Base-by-base conservation (phyloP, 2,329 filamentous ascomycete genomes). In the Fusarium ramigenum region DNA sequence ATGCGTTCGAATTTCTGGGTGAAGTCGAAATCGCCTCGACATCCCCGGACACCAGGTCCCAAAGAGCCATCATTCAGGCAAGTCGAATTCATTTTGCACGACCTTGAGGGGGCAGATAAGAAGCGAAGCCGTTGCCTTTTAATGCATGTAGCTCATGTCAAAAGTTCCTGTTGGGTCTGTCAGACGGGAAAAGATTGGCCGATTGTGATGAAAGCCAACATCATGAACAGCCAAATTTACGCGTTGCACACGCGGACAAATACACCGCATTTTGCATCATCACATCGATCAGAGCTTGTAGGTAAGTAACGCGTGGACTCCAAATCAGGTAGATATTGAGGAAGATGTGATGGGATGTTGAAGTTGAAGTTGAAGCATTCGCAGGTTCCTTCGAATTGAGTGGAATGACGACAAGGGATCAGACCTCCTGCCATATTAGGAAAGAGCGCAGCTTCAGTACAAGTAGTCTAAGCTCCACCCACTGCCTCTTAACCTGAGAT, bases 11-110 rank as follows among this genome's bases (percentile, higher is more conserved):
- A 87, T 34, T 80, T 81, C 56, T 87, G 77, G 2, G 86, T 88
- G 63, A 87, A 87, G 73, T 87, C 86, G 61, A 88, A 88, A 64
- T 85, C 82, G 57, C 79, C 82, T 15, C 85, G 83, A 62, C 86
- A 87, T 28, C 84, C 85, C 15, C 71, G 71, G n/a, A 87, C 84
- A 11, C 76, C 72, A 0, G 86, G 86, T 7, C 86, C 85, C 25
- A 87, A 80, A 28, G 80, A 74, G 46, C 75, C 74, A 65, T 86
- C 84, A 72, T 81, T 81, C 53, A 77, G 68, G 53, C 83, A 54
- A 32, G 69, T 72, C 14, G 74, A 76, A 54, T 34, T 72, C 77
- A 79, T 78, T 19, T 40, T 36, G 34, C 25, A 21, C 19, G 34
- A 42, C 21, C 5, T 64, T 56, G 60, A 19, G 15, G 37, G 28